phyloP scores from a whole-genome alignment of 371 early-diverging fungal genomes.

The Blyttiomyces sp. region DNA sequence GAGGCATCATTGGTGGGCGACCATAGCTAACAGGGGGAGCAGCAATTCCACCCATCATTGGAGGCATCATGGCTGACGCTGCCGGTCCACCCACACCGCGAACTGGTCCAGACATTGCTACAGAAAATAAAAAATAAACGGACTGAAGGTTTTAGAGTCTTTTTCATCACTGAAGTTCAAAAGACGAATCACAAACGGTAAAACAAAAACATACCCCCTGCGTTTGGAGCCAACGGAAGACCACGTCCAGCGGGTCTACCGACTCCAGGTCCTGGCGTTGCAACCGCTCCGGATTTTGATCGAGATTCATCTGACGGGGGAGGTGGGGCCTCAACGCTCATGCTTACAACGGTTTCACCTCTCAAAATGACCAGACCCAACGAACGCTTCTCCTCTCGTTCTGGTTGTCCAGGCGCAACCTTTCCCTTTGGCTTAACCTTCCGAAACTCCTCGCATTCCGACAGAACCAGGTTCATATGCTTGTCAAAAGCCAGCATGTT shows the following conservation, averaged over 20 bases:
- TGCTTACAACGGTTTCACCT: slow-evolving; percentile 88
- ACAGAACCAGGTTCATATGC: slow-evolving; percentile 96
- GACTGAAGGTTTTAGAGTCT: too few species aligned
- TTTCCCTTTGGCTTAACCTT: slow-evolving; percentile 67
- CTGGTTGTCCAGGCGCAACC: slow-evolving; percentile 45
- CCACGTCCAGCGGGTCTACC: slow-evolving; percentile 86
- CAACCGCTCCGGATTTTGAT: slow-evolving; percentile 47
- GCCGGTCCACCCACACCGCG: slow-evolving; percentile 90
- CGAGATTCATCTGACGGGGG: slow-evolving; percentile 55
- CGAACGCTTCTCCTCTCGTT: slow-evolving; percentile 78
- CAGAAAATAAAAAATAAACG: too few species aligned
- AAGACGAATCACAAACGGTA: neutral
- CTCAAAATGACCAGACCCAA: slow-evolving; percentile 92
- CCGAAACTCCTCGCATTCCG: slow-evolving; percentile 96
- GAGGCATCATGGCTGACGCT: slow-evolving; percentile 70
- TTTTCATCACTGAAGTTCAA: neutral
- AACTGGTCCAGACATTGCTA: slow-evolving; percentile 83
- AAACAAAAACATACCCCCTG: slow-evolving; percentile 19
- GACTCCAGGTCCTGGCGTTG: slow-evolving; percentile 61
- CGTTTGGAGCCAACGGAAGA: slow-evolving; percentile 67
- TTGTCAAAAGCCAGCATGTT: slow-evolving; percentile 98
- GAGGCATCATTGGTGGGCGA: slow-evolving; percentile 62
- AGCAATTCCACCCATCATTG: too few species aligned
- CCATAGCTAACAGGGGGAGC: slow-evolving; percentile 78
- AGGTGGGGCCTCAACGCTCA: slow-evolving; percentile 91